These are phyloP conservation scores for Brassica napus DNA, from an alignment of 345 rosid genomes.

Conservation along the genomic window Da-Ae NC_063446.1:69136501-69137000, in stretches of 20 bases:
- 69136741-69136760: no score
- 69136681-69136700: no score
- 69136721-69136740: no score
- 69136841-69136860: conserved; percentile 1
- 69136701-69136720: no score
- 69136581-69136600: conserved; percentile 82
- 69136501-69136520: conserved; percentile 7
- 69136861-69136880: conserved; percentile 52
- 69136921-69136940: conserved; percentile 61
- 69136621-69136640: background rate
- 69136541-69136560: conserved; percentile 86
- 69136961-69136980: conserved; percentile 53
- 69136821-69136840: background rate
- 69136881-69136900: conserved; percentile 74
- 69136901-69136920: conserved; percentile 65
- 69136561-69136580: conserved; percentile 98
- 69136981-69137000: conserved; percentile 65
- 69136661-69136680: no score
- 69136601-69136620: conserved; percentile 91
- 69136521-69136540: conserved; percentile 47
- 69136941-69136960: conserved; percentile 55
- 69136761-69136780: no score
- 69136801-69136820: no score
- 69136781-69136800: no score
- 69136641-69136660: no score